Percentiles rank a stretch among this genome's conserved stretches.
These are phyloP conservation scores for Fusarium redolens DNA, from an alignment of 2,329 filamentous ascomycete genomes.

Conservation along the genomic window DNA sequence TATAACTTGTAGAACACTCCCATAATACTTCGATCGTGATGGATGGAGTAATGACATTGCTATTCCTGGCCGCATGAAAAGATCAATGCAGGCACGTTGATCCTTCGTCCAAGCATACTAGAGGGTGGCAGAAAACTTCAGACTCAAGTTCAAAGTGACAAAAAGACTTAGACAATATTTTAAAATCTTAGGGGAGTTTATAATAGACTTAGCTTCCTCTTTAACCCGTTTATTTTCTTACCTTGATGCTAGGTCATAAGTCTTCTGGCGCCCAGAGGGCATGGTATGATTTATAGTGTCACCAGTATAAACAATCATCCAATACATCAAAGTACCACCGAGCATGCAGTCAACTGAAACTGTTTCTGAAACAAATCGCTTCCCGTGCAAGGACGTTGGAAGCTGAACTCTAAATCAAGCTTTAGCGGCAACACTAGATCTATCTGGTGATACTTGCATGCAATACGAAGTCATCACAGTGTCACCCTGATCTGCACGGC, in stretches of 20 bases:
- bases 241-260: too few relatives aligned
- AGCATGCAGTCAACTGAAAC: neutral
- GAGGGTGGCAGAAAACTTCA: neutral
- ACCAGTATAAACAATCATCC: neutral
- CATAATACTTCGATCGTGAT: neutral
- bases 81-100: neutral
- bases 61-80: neutral
- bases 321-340: neutral
- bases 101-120: neutral
- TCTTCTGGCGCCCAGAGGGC: too few relatives aligned
- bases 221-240: too few relatives aligned
- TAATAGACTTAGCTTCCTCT: too few relatives aligned
- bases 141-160: too few relatives aligned
- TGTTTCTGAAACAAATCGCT: neutral
- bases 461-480: constrained; percentile 9
- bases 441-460: neutral
- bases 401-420: constrained; percentile 4
- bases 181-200: too few relatives aligned
- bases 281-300: neutral
- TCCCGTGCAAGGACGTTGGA: neutral
- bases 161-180: too few relatives aligned
- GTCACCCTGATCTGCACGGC: neutral
- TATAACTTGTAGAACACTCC: neutral
- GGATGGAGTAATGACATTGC: neutral
- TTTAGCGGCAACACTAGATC: neutral